Base-by-base conservation (phyloP, 2,329 filamentous ascomycete species). In the Alternaria sp. region DNA sequence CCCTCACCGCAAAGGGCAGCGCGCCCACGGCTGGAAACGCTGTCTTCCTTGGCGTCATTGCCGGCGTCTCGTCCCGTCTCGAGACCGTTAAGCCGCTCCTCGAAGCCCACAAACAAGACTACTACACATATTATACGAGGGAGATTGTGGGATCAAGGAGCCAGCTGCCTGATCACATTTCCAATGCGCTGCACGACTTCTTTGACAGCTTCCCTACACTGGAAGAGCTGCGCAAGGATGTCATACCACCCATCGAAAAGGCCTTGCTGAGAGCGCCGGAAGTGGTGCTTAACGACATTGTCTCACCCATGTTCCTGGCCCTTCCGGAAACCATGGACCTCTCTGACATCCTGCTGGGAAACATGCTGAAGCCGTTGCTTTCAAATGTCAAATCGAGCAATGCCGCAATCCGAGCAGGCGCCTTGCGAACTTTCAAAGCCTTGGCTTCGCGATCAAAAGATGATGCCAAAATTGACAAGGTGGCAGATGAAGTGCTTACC, bases 371-470 rank as follows among this genome's bases (percentile, higher is more conserved):
- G 77, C 92, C 93, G 6, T 82, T 99, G 12, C 80, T 98, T n/a
- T 89, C 93, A 41, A 97, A 93, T 74, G 84, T 94, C 77, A 97
- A 96, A 78, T 98, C 95, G 1, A 94, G 91, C 72, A 98, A 97
- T 76, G 82, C 87, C 14, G 79, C 80, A 3, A 92, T 97, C 63
- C 89, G 94, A 57, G 86, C 86, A 63, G 93, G 93, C 24, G 91
- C 92, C 8, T 80, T 94, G 22, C 84, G 85, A 39, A 91, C 91
- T 7, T 97, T 98, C 76, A 85, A 86, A 65, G 85, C 86, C 9
- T 82, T 94, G n/a, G 86, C 92, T 30, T 77, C 81, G 42, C 85
- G 86, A 67, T 91, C 88, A 66, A 75, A 81, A 48, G 86, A 92
- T 64, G 82, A 83, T 36, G 78, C 83, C 4, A 78, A 84, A 5